Percentiles rank a stretch among this genome's conserved stretches.
Evolutionary conservation across 2,329 filamentous ascomycete species (phyloP).

Genomic region (Bisporella sp.): DNA sequence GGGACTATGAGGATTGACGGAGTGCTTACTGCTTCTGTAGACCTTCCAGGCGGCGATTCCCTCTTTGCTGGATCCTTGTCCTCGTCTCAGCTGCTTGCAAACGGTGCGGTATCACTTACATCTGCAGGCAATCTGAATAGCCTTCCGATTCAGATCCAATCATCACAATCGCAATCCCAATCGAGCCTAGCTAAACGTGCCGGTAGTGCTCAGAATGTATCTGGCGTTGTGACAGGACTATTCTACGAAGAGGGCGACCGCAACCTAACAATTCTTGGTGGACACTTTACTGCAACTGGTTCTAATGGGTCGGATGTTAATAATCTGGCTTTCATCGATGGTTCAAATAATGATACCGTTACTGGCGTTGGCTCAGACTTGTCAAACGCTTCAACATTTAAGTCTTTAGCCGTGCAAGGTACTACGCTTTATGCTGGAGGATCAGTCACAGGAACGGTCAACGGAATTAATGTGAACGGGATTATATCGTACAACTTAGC

Average conservation of each 20-base stretch:
- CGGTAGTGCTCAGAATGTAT: constrained; percentile 36
- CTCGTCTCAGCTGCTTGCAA: constrained; percentile 66
- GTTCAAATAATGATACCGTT: constrained; percentile 57
- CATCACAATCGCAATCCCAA: constrained; percentile 29
- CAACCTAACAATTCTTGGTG: constrained; percentile 83
- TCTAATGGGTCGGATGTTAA: constrained; percentile 64
- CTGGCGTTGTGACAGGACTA: constrained; percentile 68
- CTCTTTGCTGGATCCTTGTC: constrained; percentile 80
- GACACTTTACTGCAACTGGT: constrained; percentile 70
- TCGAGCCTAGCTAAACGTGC: constrained; percentile 40
- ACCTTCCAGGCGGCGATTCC: constrained; percentile 50
- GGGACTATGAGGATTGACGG: constrained; percentile 63
- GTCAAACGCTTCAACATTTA: constrained; percentile 66
- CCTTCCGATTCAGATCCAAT: constrained; percentile 50
- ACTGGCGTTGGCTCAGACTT: constrained; percentile 63
- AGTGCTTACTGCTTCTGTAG: constrained; percentile 62
- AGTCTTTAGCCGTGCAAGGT: constrained; percentile 59
- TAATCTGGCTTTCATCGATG: constrained; percentile 79
- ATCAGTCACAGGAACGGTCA: constrained; percentile 63
- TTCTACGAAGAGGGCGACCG: constrained; percentile 65
- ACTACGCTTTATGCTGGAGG: constrained; percentile 78
- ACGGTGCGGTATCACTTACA: constrained; percentile 62
- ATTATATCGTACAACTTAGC: constrained; percentile 74
- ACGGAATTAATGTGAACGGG: constrained; percentile 57
- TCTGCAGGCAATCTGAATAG: constrained; percentile 41